phyloP scores from a whole-genome alignment of 768 basidiomycete genomes.

The Ephemerocybe angulata region DNA sequence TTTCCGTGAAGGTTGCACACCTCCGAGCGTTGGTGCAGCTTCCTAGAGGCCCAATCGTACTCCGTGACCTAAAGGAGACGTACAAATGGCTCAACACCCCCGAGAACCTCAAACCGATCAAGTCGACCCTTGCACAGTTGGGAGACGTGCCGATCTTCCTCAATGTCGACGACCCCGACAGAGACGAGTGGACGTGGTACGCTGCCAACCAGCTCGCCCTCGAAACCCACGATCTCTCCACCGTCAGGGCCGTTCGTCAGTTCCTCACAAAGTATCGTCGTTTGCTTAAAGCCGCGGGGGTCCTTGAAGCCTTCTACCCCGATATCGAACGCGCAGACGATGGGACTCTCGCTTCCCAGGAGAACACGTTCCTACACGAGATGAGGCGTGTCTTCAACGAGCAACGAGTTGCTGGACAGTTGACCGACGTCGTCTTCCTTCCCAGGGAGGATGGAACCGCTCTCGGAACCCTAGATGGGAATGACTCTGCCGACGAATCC shows the following conservation, averaged over 20 bases:
- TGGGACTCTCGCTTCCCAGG: slow-evolving; percentile 1
- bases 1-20: slow-evolving; percentile 41
- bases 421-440: slow-evolving; percentile 37
- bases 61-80: slow-evolving; percentile 38
- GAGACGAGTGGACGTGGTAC: slow-evolving; percentile 38
- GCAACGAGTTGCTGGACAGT: slow-evolving; percentile 27
- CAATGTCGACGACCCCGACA: slow-evolving; percentile 39
- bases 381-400: slow-evolving; percentile 29
- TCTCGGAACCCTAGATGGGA: slow-evolving; percentile 2
- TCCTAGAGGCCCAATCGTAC: slow-evolving; percentile 24
- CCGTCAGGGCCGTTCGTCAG: slow-evolving; percentile 26
- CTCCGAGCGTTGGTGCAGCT: slow-evolving; percentile 30
- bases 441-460: slow-evolving; percentile 17
- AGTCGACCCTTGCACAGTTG: slow-evolving; percentile 15
- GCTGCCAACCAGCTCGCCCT: slow-evolving; percentile 37
- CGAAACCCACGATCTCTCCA: slow-evolving; percentile 27
- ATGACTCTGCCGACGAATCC: slow-evolving; percentile 15
- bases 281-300: slow-evolving; percentile 33
- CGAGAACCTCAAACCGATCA: slow-evolving; percentile 18
- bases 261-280: slow-evolving; percentile 32
- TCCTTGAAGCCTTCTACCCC: slow-evolving; percentile 22
- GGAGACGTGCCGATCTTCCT: slow-evolving; percentile 35
- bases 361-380: slow-evolving; percentile 10
- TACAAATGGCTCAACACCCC: slow-evolving; percentile 44
- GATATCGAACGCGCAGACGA: not conserved